Conservation (phyloP, 2,329 filamentous ascomycete species). For the Cordyceps farinosa region DNA sequence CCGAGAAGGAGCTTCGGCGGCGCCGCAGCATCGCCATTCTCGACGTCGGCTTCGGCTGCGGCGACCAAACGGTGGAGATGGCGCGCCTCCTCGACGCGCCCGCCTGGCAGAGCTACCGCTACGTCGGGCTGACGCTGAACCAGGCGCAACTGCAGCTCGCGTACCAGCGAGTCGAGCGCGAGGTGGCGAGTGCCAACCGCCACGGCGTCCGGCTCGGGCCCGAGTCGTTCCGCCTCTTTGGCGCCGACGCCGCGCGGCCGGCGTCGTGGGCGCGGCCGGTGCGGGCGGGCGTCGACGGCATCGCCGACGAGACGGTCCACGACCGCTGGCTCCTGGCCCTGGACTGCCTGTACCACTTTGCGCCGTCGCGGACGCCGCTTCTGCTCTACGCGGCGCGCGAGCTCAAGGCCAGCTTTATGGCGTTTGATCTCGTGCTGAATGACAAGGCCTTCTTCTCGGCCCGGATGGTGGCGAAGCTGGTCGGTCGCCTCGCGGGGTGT, state of each 20-base stretch:
- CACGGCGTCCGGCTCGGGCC: constrained; percentile 1
- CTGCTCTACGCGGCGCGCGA: constrained; percentile 37
- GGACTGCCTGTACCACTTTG: constrained; percentile 56
- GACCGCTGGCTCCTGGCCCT: constrained; percentile 52
- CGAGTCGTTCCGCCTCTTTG: constrained; percentile 38
- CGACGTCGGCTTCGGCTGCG: constrained; percentile 57
- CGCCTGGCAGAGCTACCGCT: constrained; percentile 34
- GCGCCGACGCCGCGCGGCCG: constrained; percentile 48
- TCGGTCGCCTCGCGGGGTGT: constrained; percentile 46
- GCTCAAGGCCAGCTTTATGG: constrained; percentile 49
- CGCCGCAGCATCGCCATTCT: constrained; percentile 36
- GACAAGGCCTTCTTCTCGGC: constrained; percentile 26
- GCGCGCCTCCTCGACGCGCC: constrained; percentile 27
- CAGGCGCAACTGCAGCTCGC: constrained; percentile 40
- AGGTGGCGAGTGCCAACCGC: constrained; percentile 20
- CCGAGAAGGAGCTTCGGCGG: constrained; percentile 13
- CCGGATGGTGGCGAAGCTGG: constrained; percentile 36
- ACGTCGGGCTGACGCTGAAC: constrained; percentile 53
- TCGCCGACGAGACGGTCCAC: constrained; percentile 24
- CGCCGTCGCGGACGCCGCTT: constrained; percentile 46
- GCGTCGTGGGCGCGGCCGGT: constrained; percentile 35
- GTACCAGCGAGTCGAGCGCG: constrained; percentile 29
- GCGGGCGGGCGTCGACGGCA: constrained; percentile 25
- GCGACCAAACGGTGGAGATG: constrained; percentile 52
- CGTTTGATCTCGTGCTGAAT: constrained; percentile 50